Base-by-base conservation (phyloP, 2,329 filamentous ascomycete genomes). In the Blastomyces silverae region DNA sequence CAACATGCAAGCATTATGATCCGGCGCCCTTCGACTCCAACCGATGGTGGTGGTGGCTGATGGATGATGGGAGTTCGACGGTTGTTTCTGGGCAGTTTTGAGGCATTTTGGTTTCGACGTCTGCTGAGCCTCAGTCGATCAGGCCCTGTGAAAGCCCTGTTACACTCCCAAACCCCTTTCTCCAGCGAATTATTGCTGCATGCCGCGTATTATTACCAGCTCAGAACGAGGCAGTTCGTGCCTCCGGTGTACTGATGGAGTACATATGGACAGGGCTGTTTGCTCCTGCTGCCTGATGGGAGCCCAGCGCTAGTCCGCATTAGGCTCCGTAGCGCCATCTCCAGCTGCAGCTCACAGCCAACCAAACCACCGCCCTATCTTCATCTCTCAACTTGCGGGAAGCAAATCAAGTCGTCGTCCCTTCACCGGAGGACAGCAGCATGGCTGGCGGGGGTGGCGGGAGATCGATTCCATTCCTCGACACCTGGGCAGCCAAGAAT, bases 351-450 rank as follows among this genome's bases (percentile, higher is more conserved):
- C 15, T 25, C 28, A 34, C 34, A 28, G 52, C 61, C 48, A 53
- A 62, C 34, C 61, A 53, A 55, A 39, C 31, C 31, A 6, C 15
- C 39, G 61, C 46, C 46, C 58, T 60, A 25, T 58, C 22, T 37
- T 34, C 10, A 44, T 8, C 1, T 6, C 31, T 42, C 2, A 42
- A 42, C 11, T 2, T 34, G 39, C 39, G 11, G 39, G 39, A 17
- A 42, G 39, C 31, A 31, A 31, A 31, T 4, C 28, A 31, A 5
- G 31, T 5, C 31, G n/a, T 7, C 31, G 31, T 37, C 34, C 8
- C 34, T 37, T 37, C 34, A 10, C 34, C 8, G 8, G 34, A 7
- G 5, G 31, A 34, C 4, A 34, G 28, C 6, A 34, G 28, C 28
- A 17, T 22, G 37, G 56, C 37, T 44, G n/a, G n/a, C 15, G 52